A percentile compares a stretch with the other conserved stretches of the same genome.
phyloP scores from a whole-genome alignment of 179 eudicot species.

The Vitellaria paradoxa region DNA sequence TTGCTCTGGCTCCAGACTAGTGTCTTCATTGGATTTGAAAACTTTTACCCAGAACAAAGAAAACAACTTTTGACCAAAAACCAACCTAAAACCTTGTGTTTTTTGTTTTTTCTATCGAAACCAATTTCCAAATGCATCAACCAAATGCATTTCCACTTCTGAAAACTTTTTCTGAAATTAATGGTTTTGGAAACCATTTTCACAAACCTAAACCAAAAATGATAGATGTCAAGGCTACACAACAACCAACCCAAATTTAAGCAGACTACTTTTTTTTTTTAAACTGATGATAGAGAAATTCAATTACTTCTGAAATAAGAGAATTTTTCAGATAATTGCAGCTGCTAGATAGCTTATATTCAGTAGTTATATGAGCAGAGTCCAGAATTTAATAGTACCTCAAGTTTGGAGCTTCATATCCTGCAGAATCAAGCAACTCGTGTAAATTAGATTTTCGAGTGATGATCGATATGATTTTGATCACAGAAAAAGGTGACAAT shows the following conservation, averaged over 20 bases:
- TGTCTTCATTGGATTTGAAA: no score
- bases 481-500: neutral
- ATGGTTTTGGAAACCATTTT: no score
- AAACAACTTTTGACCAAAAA: no score
- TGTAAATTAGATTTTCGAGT: neutral
- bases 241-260: neutral
- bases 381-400: slow-evolving; percentile 30
- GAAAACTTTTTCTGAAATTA: neutral
- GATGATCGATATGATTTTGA: neutral
- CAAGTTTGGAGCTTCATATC: slow-evolving; percentile 52
- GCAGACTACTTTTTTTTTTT: neutral
- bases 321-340: neutral
- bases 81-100: no score
- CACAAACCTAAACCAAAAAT: no score
- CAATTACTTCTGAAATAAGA: neutral
- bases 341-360: neutral
- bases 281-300: neutral
- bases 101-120: no score
- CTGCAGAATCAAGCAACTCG: slow-evolving; percentile 25
- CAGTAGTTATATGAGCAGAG: neutral
- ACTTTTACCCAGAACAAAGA: no score
- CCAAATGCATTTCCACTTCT: neutral
- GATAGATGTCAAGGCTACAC: no score
- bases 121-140: no score
- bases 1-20: no score